These are phyloP conservation scores for Zopfia rhizophila DNA, from an alignment of 2,329 filamentous ascomycete genomes.

Conservation along the genomic window DNA sequence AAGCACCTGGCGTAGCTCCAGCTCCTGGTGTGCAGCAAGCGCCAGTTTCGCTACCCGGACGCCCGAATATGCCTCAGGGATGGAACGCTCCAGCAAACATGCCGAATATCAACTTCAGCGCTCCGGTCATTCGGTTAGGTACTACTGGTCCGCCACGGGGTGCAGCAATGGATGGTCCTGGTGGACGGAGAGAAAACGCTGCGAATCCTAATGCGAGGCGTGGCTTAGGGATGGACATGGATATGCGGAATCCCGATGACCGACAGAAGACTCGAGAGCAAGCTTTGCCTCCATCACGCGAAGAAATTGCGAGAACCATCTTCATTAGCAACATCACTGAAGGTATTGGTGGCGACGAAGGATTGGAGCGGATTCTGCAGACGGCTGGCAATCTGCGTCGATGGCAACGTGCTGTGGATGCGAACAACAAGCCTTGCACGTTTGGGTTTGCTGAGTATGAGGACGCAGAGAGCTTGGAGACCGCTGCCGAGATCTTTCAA, in stretches of 20 bases:
- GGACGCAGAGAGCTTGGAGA: constrained; percentile 85
- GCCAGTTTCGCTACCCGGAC: constrained; percentile 78
- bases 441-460: constrained; percentile 98
- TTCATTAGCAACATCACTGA: constrained; percentile 89
- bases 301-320: constrained; percentile 91
- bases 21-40: constrained; percentile 81
- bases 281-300: constrained; percentile 83
- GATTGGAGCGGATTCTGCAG: constrained; percentile 79
- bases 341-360: constrained; percentile 78
- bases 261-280: constrained; percentile 73
- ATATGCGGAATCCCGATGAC: constrained; percentile 67
- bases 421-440: constrained; percentile 82
- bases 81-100: constrained; percentile 92
- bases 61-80: constrained; percentile 81
- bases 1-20: constrained; percentile 78
- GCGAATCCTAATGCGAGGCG: constrained; percentile 48
- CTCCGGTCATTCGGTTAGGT: constrained; percentile 92
- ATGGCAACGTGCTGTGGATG: constrained; percentile 83
- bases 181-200: constrained; percentile 60
- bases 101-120: constrained; percentile 98
- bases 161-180: constrained; percentile 53
- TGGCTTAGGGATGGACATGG: constrained; percentile 67
- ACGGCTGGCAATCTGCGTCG: constrained; percentile 82
- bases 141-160: constrained; percentile 75
- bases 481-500: constrained; percentile 84